Conservation (phyloP, 805 yeast genomes). For the Barnettozyma vustinii region DNA sequence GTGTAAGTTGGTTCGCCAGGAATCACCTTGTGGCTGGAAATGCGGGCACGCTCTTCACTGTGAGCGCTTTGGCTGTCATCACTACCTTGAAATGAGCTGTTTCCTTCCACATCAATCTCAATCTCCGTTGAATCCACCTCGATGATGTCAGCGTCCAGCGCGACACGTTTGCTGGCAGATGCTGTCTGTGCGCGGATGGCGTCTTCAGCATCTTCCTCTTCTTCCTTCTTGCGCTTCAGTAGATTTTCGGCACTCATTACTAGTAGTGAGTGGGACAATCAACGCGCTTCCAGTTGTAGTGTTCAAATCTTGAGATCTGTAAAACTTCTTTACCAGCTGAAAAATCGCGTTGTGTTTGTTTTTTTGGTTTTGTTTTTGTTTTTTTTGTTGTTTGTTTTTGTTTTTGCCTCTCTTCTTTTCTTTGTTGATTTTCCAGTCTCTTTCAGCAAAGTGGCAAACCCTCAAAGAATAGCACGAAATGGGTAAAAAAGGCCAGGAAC, state of each 20-base stretch:
- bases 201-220: slow-evolving; percentile 14
- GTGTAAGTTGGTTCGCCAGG: slow-evolving; percentile 53
- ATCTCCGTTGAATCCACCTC: slow-evolving; percentile 23
- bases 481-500: background rate
- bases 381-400: background rate
- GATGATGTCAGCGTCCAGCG: slow-evolving; percentile 57
- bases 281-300: background rate
- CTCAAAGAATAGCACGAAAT: background rate
- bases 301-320: background rate
- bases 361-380: slow-evolving; percentile 1
- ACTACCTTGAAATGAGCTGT: slow-evolving; percentile 2
- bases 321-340: background rate
- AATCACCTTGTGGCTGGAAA: background rate
- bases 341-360: background rate
- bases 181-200: slow-evolving; percentile 33
- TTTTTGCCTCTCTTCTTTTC: background rate
- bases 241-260: slow-evolving; percentile 13
- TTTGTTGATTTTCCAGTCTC: background rate
- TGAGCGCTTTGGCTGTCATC: background rate
- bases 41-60: background rate
- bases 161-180: slow-evolving; percentile 59
- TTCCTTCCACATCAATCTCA: slow-evolving; percentile 9
- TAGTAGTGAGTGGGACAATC: background rate
- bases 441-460: background rate
- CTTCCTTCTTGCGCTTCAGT: slow-evolving; percentile 60